Evolutionary conservation across 2,329 filamentous ascomycete genomes (phyloP).

Genomic region (Cladophialophora immunda): DNA sequence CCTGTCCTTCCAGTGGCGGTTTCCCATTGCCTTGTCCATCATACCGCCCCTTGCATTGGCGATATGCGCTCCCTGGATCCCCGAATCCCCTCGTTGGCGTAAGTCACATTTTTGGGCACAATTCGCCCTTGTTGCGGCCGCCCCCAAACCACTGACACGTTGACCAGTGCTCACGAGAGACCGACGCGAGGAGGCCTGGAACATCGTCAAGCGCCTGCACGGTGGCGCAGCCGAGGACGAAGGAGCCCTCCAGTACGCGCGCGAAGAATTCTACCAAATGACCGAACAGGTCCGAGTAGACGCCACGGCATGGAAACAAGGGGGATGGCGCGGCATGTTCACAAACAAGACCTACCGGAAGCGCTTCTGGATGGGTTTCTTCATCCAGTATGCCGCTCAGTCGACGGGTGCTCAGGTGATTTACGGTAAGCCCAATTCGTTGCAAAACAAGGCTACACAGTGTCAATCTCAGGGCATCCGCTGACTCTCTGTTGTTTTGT

Average conservation of each 20-base stretch:
- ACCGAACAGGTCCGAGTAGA: conserved; percentile 35
- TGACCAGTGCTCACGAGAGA: conserved; percentile 51
- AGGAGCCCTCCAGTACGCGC: conserved; percentile 31
- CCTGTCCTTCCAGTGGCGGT: conserved; percentile 56
- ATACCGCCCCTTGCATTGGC: conserved; percentile 53
- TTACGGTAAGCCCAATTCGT: conserved; percentile 46
- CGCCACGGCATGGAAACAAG: conserved; percentile 27
- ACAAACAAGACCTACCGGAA: conserved; percentile 36
- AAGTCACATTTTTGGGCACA: conserved; percentile 25
- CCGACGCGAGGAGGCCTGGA: conserved; percentile 55
- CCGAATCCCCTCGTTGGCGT: conserved; percentile 60
- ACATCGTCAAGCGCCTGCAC: conserved; percentile 53
- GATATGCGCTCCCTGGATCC: conserved; percentile 53
- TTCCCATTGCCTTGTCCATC: conserved; percentile 54
- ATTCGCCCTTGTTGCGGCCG: neutral
- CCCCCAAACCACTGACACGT: neutral
- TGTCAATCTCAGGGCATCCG: neutral
- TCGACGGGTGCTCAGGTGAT: conserved; percentile 36
- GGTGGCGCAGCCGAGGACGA: conserved; percentile 33
- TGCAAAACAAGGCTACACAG: neutral
- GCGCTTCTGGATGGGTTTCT: conserved; percentile 37
- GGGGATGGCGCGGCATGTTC: conserved; percentile 33
- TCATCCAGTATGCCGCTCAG: conserved; percentile 37
- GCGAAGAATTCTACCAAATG: conserved; percentile 38
- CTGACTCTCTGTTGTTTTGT: conserved; percentile 12